Base-by-base conservation (phyloP, 2,329 filamentous ascomycete genomes). In the Fusarium oxysporum region DNA sequence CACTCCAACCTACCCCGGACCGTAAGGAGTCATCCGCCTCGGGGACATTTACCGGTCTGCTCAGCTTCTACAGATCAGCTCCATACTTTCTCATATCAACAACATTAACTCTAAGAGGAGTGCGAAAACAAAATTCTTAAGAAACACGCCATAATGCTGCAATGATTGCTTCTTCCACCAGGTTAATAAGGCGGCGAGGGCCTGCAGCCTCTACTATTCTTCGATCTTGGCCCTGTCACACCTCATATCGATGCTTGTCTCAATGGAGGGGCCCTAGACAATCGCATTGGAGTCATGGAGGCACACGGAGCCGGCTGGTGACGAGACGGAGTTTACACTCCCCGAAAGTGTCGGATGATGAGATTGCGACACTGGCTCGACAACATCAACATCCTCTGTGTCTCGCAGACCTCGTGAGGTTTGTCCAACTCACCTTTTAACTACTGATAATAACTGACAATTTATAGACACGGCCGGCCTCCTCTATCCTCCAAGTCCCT, bases 331-430 rank as follows among this genome's bases (percentile, higher is more conserved):
- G 37, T 43, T 62, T 76, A 32, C 72, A 77, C 38, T 68, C 73
- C 14, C 64, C 78, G 57, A 77, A 79, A 50, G 87, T 90, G 23
- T 88, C 89, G 43, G 92, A 96, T 79, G 90, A 92, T 72, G 93
- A 96, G 80, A 93, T 98, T 73, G 89, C 91, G 50, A 89, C 89
- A 45, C 89, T 98, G 51, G 94, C 95, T 37, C 90, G 91, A 64
- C 91, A 92, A 78, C 91, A 92, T 40, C 89, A 97, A 58, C 93
- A 97, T 79, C 90, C 92, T 16, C 85, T 98, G 78, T 96, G 94
- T 32, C 89, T 99, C 38, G 91, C 92, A 65, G 96, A 98, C 79
- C 87, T 99, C 10, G 93, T 98, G 76, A 96, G 92, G 93, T 97
- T 86, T 76, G 60, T 54, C 33, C 38, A 47, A 28, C 32, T 25